Evolutionary conservation across 1,284 basidiomycete species (phyloP), one percentile per base, ranked within the genome.

Genomic region (Pyrrhoderma noxium): DNA sequence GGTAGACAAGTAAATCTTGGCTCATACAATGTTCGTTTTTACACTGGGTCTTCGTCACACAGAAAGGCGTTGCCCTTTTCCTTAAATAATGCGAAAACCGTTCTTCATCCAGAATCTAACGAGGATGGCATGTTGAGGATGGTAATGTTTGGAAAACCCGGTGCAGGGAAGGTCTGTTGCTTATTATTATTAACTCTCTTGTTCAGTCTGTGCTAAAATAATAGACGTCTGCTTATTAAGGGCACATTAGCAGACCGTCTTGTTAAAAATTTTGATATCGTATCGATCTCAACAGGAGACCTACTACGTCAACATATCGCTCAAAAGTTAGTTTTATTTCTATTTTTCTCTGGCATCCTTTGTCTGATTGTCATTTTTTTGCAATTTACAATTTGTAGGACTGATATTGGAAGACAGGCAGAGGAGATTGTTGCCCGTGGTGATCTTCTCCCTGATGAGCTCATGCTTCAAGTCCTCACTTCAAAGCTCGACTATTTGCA

Each of bases 71-170:
- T 78, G 3, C 72, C 80, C 5, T 77, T 81, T 61, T 74, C 71
- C 45, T 70, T 81, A 31, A 76, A 73, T 56, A 60, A 60, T n/a
- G 57, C 61, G 56, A 51, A 65, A 57, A 59, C 64, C 54, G 47
- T 61, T 8, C 67, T 43, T 2, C 43, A 69, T 13, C 65, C 64
- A 14, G 60, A 66, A 47, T 54, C 51, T 49, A 53, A 52, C 43
- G 61, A 59, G 5, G 60, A 64, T 39, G 70, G 70, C 52, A 63
- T 74, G 43, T 67, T 88, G 44, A 77, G 87, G 36, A 85, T 89
- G 82, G 70, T 89, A 54, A 82, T 89, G 76, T 89, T 89, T 62
- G 86, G 87, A 9, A 89, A 89, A 65, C 86, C 86, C 2, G 86
- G 84, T 25, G 77, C 83, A 38, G 85, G 86, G 45, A 89, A 87